Evolutionary conservation across 495 filamentous ascomycete genomes (phyloP).

Genomic region (Massariosphaeria phaeospora): DNA sequence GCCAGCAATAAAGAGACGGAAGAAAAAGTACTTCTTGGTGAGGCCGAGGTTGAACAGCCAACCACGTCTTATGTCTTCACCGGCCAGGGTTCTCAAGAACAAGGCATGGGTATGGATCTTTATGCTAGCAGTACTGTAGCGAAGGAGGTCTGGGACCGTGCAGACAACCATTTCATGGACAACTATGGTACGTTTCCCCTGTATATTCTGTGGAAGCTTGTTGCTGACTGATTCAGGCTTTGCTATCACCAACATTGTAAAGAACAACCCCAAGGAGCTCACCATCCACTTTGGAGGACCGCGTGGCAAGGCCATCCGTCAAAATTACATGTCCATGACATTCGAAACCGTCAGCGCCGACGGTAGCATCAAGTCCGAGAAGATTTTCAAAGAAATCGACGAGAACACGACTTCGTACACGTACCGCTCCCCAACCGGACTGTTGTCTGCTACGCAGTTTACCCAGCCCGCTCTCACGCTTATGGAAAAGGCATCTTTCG

Average conservation of each 20-base stretch:
- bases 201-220: background rate
- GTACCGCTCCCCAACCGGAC: conserved; percentile 89
- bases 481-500: conserved; percentile 99
- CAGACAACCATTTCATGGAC: conserved; percentile 96
- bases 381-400: conserved; percentile 96
- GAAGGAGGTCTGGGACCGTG: conserved; percentile 96
- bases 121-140: conserved; percentile 89
- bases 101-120: conserved; percentile 99
- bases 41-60: conserved; percentile 98
- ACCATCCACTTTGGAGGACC: conserved; percentile 98
- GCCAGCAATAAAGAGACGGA: conserved; percentile 88
- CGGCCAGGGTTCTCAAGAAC: conserved; percentile 94
- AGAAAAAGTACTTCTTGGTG: conserved; percentile 88
- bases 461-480: conserved; percentile 94
- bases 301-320: conserved; percentile 90
- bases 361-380: conserved; percentile 91
- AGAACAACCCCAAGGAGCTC: conserved; percentile 98
- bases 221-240: conserved; percentile 62
- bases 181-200: conserved; percentile 74
- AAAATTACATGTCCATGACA: conserved; percentile 99
- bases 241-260: conserved; percentile 96
- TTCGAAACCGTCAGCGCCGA: conserved; percentile 93
- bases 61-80: conserved; percentile 97
- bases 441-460: conserved; percentile 97
- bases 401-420: conserved; percentile 92